phyloP scores from a whole-genome alignment of 2,329 filamentous ascomycete species.

The Eutypella sp. region DNA sequence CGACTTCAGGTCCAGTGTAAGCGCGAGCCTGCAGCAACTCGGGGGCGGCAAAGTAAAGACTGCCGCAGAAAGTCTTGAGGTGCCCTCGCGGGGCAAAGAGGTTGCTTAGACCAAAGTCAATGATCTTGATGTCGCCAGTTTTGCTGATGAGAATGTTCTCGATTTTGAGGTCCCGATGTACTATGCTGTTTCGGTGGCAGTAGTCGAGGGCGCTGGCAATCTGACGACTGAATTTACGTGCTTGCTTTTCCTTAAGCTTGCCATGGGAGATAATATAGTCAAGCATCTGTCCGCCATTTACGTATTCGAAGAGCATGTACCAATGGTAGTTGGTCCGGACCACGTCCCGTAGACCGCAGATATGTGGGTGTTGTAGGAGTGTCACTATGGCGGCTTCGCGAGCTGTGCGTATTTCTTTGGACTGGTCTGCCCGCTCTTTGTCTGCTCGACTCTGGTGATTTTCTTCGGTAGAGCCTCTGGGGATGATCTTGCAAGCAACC shows the following conservation, averaged over 20 bases:
- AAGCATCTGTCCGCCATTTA: slow-evolving; percentile 98
- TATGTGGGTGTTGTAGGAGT: slow-evolving; percentile 88
- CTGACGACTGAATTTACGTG: slow-evolving; percentile 93
- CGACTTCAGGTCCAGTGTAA: slow-evolving; percentile 94
- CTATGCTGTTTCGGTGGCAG: slow-evolving; percentile 96
- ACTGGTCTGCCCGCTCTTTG: slow-evolving; percentile 87
- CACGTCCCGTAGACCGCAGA: slow-evolving; percentile 92
- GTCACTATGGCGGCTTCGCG: slow-evolving; percentile 95
- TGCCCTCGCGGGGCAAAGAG: slow-evolving; percentile 81
- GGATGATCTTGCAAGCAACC: slow-evolving; percentile 97
- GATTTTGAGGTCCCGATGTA: slow-evolving; percentile 95
- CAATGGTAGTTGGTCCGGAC: slow-evolving; percentile 96
- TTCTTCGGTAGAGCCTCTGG: slow-evolving; percentile 83
- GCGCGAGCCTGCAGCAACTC: slow-evolving; percentile 89
- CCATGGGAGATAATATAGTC: slow-evolving; percentile 99
- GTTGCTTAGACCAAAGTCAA: slow-evolving; percentile 96
- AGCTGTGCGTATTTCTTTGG: slow-evolving; percentile 91
- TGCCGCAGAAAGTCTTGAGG: slow-evolving; percentile 95
- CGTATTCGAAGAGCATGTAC: slow-evolving; percentile 99
- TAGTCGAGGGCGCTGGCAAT: slow-evolving; percentile 96
- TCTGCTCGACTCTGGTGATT: slow-evolving; percentile 66
- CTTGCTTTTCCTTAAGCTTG: slow-evolving; percentile 95
- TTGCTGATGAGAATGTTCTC: slow-evolving; percentile 99
- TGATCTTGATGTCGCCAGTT: slow-evolving; percentile 98
- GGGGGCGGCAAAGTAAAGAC: slow-evolving; percentile 94